Evolutionary conservation across 2,329 filamentous ascomycete genomes (phyloP).

Genomic region (Calonectria honghensis): DNA sequence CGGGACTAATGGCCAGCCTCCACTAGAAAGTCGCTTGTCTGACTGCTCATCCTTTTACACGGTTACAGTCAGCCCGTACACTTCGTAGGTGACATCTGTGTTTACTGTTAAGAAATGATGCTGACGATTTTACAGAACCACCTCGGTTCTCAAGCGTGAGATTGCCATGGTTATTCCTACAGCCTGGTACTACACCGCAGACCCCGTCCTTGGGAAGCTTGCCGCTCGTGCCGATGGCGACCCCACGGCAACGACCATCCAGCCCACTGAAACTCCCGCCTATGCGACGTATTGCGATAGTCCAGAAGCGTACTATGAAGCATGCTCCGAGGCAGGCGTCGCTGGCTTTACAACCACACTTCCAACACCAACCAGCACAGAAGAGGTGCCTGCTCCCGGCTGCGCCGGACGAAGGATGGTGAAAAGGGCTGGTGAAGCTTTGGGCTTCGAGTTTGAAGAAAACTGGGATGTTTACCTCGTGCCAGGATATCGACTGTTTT

Average conservation of each 20-base stretch:
- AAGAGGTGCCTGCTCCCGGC: neutral
- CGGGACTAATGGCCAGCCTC: neutral
- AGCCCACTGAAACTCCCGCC: conserved; percentile 27
- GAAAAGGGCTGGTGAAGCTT: conserved; percentile 28
- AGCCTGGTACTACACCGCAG: conserved; percentile 3
- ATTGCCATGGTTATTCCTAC: conserved; percentile 7
- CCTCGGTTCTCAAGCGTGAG: neutral
- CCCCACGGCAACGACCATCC: conserved; percentile 39
- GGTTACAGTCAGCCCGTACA: conserved; percentile 8
- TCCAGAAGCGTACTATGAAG: conserved; percentile 36
- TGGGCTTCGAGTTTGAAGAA: conserved; percentile 37
- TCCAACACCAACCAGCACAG: neutral
- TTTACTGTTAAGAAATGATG: too few species aligned
- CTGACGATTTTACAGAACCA: conserved; percentile 4
- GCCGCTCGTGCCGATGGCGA: neutral
- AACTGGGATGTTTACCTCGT: conserved; percentile 61
- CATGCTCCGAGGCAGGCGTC: conserved; percentile 33
- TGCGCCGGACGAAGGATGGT: conserved; percentile 13
- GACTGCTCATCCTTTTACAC: conserved; percentile 17
- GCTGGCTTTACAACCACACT: conserved; percentile 37
- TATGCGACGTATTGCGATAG: conserved; percentile 44
- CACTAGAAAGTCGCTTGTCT: neutral
- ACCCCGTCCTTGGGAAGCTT: neutral
- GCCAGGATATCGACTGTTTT: conserved; percentile 62
- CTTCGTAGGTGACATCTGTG: neutral